A percentile compares a stretch with the other conserved stretches of the same genome.
These are phyloP conservation scores for Fusarium drepaniforme DNA, from an alignment of 2,329 filamentous ascomycete species.

Conservation along the genomic window DNA sequence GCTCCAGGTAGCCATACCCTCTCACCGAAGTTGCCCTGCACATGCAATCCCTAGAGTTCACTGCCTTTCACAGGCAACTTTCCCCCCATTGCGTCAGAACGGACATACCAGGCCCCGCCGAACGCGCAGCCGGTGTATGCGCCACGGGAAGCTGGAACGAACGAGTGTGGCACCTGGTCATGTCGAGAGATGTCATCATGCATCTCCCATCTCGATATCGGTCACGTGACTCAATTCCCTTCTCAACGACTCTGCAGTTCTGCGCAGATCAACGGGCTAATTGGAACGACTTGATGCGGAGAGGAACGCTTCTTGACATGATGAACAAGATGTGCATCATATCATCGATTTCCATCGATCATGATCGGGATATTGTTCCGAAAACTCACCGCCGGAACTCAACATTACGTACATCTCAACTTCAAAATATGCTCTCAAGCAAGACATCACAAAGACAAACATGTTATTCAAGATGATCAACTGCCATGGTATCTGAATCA, in stretches of 20 bases:
- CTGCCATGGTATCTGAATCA: not conserved
- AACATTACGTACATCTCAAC: not conserved
- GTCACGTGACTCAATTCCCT: constrained; percentile 28
- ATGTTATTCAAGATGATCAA: not conserved
- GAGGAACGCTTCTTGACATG: constrained; percentile 1
- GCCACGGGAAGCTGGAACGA: constrained; percentile 28
- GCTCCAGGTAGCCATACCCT: constrained; percentile 2
- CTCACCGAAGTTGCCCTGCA: constrained; percentile 15
- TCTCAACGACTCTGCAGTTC: not conserved
- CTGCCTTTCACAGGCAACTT: not conserved
- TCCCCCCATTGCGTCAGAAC: constrained; percentile 29
- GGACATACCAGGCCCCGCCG: constrained; percentile 20
- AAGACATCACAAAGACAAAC: not conserved
- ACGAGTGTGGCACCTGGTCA: constrained; percentile 29
- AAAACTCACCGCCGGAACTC: not conserved
- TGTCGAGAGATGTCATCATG: constrained; percentile 34
- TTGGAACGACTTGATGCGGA: not conserved
- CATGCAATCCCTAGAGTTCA: constrained; percentile 10
- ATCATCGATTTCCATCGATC: not conserved
- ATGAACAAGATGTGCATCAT: constrained; percentile 9
- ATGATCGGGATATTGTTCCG: not conserved
- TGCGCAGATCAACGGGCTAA: constrained; percentile 12
- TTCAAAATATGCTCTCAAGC: not conserved
- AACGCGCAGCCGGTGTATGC: constrained; percentile 30
- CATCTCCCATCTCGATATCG: constrained; percentile 10